A percentile compares a stretch with the other conserved stretches of the same genome.
Conservation (phyloP, 495 filamentous ascomycete genomes). For the Trichocladium uniseriatum region DNA sequence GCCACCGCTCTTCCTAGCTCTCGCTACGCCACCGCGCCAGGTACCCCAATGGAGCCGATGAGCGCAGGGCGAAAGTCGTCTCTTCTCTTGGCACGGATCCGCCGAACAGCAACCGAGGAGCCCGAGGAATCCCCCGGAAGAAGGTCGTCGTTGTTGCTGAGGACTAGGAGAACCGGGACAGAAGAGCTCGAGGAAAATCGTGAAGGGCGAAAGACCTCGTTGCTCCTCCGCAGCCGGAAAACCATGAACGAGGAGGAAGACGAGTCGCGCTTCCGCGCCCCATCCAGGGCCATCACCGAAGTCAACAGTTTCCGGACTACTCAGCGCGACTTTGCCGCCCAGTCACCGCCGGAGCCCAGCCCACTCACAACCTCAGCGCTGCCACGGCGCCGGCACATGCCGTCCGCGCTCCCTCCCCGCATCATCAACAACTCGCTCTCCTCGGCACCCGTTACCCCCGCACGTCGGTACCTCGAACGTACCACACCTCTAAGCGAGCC, state of each 20-base stretch:
- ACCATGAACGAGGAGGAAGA: conserved; percentile 38
- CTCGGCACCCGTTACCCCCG: conserved; percentile 19
- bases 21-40: conserved; percentile 28
- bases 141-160: conserved; percentile 34
- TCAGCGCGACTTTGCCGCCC: conserved; percentile 23
- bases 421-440: conserved; percentile 16
- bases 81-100: conserved; percentile 33
- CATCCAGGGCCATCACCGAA: conserved; percentile 50
- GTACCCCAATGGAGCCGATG: conserved; percentile 20
- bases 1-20: conserved; percentile 33
- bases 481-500: conserved; percentile 14
- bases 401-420: conserved; percentile 31
- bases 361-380: conserved; percentile 31
- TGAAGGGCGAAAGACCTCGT: conserved; percentile 33
- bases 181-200: conserved; percentile 40
- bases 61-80: conserved; percentile 36
- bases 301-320: conserved; percentile 31
- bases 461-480: conserved; percentile 41
- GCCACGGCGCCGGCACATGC: conserved; percentile 33
- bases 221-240: conserved; percentile 32
- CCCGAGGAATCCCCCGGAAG: conserved; percentile 33
- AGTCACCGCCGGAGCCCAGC: conserved; percentile 22
- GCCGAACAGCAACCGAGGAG: conserved; percentile 38
- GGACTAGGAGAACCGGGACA: conserved; percentile 36
- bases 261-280: conserved; percentile 41